These are phyloP conservation scores for Blastomyces emzantsi DNA, from an alignment of 2,329 filamentous ascomycete species.

Conservation along the genomic window DNA sequence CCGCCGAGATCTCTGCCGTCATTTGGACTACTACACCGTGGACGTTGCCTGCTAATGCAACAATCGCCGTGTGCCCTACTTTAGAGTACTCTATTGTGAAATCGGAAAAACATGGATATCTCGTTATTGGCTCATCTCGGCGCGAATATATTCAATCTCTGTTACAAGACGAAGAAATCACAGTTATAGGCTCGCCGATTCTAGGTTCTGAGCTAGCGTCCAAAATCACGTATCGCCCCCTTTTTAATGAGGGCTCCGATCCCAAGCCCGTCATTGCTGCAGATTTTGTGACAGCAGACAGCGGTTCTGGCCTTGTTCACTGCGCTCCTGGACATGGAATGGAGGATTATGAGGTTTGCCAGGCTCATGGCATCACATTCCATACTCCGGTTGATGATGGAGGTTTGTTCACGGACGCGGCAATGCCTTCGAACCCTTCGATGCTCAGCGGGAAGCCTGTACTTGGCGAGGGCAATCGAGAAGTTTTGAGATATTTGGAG, in stretches of 20 bases:
- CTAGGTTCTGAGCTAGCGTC: slow-evolving; percentile 57
- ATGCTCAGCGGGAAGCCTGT: slow-evolving; percentile 64
- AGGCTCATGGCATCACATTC: slow-evolving; percentile 58
- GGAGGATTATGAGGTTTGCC: slow-evolving; percentile 85
- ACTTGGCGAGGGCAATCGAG: slow-evolving; percentile 57
- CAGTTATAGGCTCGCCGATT: slow-evolving; percentile 49
- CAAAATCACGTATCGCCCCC: slow-evolving; percentile 57
- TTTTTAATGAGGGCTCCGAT: slow-evolving; percentile 53
- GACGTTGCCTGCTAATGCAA: slow-evolving; percentile 89
- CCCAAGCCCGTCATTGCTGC: slow-evolving; percentile 67
- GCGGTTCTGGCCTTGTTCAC: slow-evolving; percentile 94
- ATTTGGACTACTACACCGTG: slow-evolving; percentile 99
- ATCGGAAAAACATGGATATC: slow-evolving; percentile 46
- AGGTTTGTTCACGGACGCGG: slow-evolving; percentile 71
- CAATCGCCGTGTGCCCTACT: slow-evolving; percentile 70
- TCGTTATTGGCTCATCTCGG: slow-evolving; percentile 64
- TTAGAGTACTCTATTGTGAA: slow-evolving; percentile 64
- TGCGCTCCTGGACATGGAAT: slow-evolving; percentile 91
- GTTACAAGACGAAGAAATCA: slow-evolving; percentile 44
- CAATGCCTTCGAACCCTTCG: slow-evolving; percentile 60
- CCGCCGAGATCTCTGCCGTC: slow-evolving; percentile 59
- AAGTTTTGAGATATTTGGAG: slow-evolving; percentile 60
- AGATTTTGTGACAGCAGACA: slow-evolving; percentile 78
- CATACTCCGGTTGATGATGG: slow-evolving; percentile 76
- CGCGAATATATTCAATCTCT: slow-evolving; percentile 49